Evolutionary conservation across 2,329 filamentous ascomycete genomes (phyloP).

Genomic region (Parastagonospora avenae): DNA sequence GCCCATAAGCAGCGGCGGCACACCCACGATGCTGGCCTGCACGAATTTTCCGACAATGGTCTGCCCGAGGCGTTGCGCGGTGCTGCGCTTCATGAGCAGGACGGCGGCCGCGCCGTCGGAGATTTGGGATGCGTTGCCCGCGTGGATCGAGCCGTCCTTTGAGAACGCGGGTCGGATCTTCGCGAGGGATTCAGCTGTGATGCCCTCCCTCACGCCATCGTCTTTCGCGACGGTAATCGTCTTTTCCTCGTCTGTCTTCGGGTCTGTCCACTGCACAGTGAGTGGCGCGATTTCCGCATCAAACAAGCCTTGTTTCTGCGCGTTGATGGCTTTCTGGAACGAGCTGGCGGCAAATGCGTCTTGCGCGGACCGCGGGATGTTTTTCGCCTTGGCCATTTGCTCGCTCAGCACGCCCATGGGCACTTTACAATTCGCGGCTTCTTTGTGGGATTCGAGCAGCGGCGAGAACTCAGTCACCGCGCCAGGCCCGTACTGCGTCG

Average conservation of each 20-base stretch:
- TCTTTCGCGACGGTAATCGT: constrained; percentile 83
- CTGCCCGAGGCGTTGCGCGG: constrained; percentile 86
- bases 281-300: constrained; percentile 88
- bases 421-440: constrained; percentile 95
- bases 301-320: constrained; percentile 88
- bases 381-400: constrained; percentile 87
- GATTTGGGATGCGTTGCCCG: constrained; percentile 94
- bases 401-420: constrained; percentile 95
- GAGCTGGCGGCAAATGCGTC: constrained; percentile 93
- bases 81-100: constrained; percentile 91
- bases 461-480: constrained; percentile 95
- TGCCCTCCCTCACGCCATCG: constrained; percentile 83
- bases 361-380: constrained; percentile 73
- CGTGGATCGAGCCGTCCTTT: constrained; percentile 92
- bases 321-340: constrained; percentile 86
- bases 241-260: constrained; percentile 85
- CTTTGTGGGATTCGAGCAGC: constrained; percentile 77
- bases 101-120: constrained; percentile 93
- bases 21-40: constrained; percentile 81
- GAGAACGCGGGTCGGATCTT: constrained; percentile 92
- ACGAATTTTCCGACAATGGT: constrained; percentile 92
- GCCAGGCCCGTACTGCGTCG: constrained; percentile 81
- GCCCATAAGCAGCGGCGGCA: constrained; percentile 93
- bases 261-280: constrained; percentile 85
- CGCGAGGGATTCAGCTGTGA: constrained; percentile 83